Evolutionary conservation across 106 monocot genomes (phyloP), one percentile per base, ranked within the genome.

Genomic region (Hemerocallis citrina): DNA sequence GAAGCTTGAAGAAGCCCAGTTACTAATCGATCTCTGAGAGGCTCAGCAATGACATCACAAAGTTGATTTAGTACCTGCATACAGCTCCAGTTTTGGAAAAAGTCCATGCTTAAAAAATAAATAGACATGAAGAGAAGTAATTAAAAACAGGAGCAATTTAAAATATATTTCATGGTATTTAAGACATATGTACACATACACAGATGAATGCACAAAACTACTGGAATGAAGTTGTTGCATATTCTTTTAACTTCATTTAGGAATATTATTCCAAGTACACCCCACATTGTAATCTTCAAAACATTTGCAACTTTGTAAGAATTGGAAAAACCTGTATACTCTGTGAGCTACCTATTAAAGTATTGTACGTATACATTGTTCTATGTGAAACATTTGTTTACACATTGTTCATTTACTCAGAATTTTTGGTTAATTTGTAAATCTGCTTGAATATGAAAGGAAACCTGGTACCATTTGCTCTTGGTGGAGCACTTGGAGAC

Each of bases 1-100:
- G 90, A 95, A 52, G 95, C 86, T 74, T 95, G 95, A 71, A 95
- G 95, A 44, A 95, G 90, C n/a, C 88, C 95, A 24, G 89, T 86
- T 25, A 95, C 95, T 54, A 86, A 38, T 33, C 90, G 89, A 74
- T 95, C 95, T 39, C 95, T 78, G 11, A 95, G 81, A 69, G 80
- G 83, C 63, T 90, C 95, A 44, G 81, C 68, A 81, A 95, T 90
- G 59, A 95, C 55, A 84, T 84, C 86, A 76, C 95, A 95, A 22
- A 95, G 72, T 68, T 86, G 59, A 81, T 90, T 89, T 55, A 95
- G 64, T 35, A 84, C 86, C 95, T 95, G 70, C 23, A 38, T 59
- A 59, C 38, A 59, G 38, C 34, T 34, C 38, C 31, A 32, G 32
- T 54, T 31, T 54, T 21, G 69, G n/a, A 27, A 2, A 52, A 15